Percentiles rank a stretch among this genome's conserved stretches.
Conservation (phyloP, 805 yeast genomes). For the Teunomyces stri region DNA sequence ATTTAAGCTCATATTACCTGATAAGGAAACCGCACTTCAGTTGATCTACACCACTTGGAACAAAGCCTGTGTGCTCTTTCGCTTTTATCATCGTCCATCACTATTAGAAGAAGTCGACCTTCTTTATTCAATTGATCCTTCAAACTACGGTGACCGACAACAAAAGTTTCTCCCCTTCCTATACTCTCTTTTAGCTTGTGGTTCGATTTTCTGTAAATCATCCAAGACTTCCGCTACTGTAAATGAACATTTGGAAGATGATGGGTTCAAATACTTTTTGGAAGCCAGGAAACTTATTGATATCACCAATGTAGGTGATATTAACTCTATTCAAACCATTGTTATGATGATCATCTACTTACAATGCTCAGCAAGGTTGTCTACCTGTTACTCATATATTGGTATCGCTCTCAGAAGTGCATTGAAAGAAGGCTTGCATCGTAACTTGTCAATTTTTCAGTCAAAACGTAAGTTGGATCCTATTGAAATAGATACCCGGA, state of each 20-base stretch:
- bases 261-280: constrained; percentile 75
- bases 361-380: constrained; percentile 83
- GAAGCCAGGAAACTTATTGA: constrained; percentile 80
- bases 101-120: constrained; percentile 71
- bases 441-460: constrained; percentile 54
- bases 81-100: constrained; percentile 85
- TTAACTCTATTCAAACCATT: constrained; percentile 78
- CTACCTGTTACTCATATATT: constrained; percentile 85
- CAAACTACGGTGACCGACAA: constrained; percentile 67
- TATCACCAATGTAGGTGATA: constrained; percentile 79
- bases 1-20: constrained; percentile 68
- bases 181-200: constrained; percentile 86
- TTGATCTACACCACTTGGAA: constrained; percentile 78
- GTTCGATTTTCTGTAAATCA: constrained; percentile 67
- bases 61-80: constrained; percentile 78
- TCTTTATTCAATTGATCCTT: constrained; percentile 73
- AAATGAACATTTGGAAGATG: constrained; percentile 56
- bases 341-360: constrained; percentile 83
- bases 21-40: constrained; percentile 67
- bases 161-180: constrained; percentile 74
- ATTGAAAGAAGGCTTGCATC: constrained; percentile 76
- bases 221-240: constrained; percentile 18
- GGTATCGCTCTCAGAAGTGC: constrained; percentile 87
- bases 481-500: constrained; percentile 77
- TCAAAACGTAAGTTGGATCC: constrained; percentile 59